Evolutionary conservation across 164 flowering plant species (phyloP), one percentile per base, ranked within the genome.

Genomic region (Umbilicus rupestris): DNA sequence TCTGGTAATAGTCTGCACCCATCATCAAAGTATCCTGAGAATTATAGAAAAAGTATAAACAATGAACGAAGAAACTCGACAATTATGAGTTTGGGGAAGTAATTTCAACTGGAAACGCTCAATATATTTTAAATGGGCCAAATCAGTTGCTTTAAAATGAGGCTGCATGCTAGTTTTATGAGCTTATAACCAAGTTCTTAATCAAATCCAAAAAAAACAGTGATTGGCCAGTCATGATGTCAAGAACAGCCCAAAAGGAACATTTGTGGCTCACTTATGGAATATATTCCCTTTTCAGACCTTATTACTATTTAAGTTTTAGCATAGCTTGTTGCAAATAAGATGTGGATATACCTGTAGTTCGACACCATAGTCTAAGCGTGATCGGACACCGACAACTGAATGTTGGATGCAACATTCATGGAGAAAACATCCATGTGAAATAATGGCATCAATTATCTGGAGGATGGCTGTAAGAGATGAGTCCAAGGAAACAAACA

Each of bases 1-100:
- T 94, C 73, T 89, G 96, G 67, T 94, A 94, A 68, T 80, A 85
- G 70, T 94, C 96, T n/a, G 97, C 99, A 63, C 99, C 99, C 99
- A 94, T 89, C 99, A 94, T 87, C 96, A 94, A 82, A 2, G 97
- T 88, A 75, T 94, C 96, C 97, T 90, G 81, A 35, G 75, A 78
- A 55, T 11, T n/a, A 35, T 49, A 58, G 49, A 35, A 59, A 41
- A 39, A 12, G 11, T 22, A 60, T 14, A 66, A 41, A 35, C 37
- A 35, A 3, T 35, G 4, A 35, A 35, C 7, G 37, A 35, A 35
- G 37, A 35, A 35, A 35, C 7, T 35, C 37, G 37, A 7, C 37
- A 35, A 35, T 3, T 35, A 35, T 35, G 37, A 35, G 37, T 35
- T 35, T 1, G 7, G 7, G 7, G n/a, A 1, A 35, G 37, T 35